These are phyloP conservation scores for Emmonsia crescens DNA, from an alignment of 2,329 filamentous ascomycete species.

Conservation along the genomic window DNA sequence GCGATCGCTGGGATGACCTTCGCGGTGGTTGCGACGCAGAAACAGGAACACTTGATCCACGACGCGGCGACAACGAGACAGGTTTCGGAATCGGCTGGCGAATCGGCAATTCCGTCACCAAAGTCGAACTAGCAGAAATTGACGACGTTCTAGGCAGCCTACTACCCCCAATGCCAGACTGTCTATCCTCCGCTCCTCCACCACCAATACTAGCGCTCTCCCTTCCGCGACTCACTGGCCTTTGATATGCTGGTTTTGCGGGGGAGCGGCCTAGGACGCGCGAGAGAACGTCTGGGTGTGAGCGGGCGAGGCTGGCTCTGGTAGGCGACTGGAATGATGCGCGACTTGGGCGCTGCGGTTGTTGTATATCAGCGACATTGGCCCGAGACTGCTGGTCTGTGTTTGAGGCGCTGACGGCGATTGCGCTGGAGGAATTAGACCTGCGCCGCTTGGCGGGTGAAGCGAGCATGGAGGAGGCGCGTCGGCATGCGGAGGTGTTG, in stretches of 20 bases:
- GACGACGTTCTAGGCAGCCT: conserved; percentile 29
- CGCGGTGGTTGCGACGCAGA: not conserved
- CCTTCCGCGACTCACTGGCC: conserved; percentile 15
- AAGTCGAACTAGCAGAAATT: conserved; percentile 5
- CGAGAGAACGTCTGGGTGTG: conserved; percentile 49
- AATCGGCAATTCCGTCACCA: not conserved
- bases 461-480: conserved; percentile 36
- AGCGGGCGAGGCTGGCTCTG: conserved; percentile 50
- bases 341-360: conserved; percentile 18
- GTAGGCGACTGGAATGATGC: conserved; percentile 59
- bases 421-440: conserved; percentile 45
- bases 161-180: conserved; percentile 25
- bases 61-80: conserved; percentile 18
- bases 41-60: conserved; percentile 18
- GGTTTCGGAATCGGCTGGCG: not conserved
- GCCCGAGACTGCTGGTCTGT: conserved; percentile 20
- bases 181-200: conserved; percentile 10
- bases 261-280: conserved; percentile 33
- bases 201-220: conserved; percentile 7
- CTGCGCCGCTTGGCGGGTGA: conserved; percentile 55
- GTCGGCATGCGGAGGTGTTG: conserved; percentile 9
- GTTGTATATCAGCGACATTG: not conserved
- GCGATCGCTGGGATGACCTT: not conserved
- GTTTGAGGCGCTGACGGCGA: conserved; percentile 33
- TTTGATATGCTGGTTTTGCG: conserved; percentile 22